A percentile compares a stretch with the other conserved stretches of the same genome.
Conservation (phyloP, 352 stramenopile genomes). For the Phytopythium oedochilum region DNA sequence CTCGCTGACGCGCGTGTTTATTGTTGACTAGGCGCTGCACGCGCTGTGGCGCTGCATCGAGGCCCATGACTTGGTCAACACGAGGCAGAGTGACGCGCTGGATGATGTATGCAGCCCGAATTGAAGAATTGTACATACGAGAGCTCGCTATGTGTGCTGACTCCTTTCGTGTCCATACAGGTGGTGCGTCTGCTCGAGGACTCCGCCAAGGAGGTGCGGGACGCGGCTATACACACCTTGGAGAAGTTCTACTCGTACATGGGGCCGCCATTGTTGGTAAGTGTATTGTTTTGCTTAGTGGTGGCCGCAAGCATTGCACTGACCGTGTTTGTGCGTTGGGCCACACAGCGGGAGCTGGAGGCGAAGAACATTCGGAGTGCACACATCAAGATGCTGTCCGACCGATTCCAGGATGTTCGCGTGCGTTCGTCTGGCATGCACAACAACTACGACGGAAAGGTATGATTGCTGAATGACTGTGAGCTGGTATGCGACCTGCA, state of each 20-base stretch:
- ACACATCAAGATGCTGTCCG: constrained; percentile 73
- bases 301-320: too few species aligned
- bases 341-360: constrained; percentile 65
- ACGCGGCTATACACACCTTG: constrained; percentile 61
- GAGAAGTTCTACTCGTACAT: constrained; percentile 72
- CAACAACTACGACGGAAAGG: constrained; percentile 1
- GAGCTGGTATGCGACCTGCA: not conserved
- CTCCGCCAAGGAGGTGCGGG: constrained; percentile 79
- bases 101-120: constrained; percentile 44
- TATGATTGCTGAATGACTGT: not conserved
- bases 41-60: constrained; percentile 67
- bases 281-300: too few species aligned
- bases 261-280: constrained; percentile 65
- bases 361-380: constrained; percentile 65
- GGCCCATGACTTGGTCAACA: constrained; percentile 34
- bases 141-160: not conserved
- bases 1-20: not conserved
- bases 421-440: not conserved
- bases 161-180: constrained; percentile 16
- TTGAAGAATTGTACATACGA: not conserved
- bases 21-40: constrained; percentile 39
- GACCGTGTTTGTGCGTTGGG: too few species aligned
- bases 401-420: constrained; percentile 34
- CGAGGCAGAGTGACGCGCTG: constrained; percentile 51
- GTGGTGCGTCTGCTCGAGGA: constrained; percentile 70